A percentile compares a stretch with the other conserved stretches of the same genome.
phyloP scores from a whole-genome alignment of 78 protist genomes.

The Cyanophora paradoxa region DNA sequence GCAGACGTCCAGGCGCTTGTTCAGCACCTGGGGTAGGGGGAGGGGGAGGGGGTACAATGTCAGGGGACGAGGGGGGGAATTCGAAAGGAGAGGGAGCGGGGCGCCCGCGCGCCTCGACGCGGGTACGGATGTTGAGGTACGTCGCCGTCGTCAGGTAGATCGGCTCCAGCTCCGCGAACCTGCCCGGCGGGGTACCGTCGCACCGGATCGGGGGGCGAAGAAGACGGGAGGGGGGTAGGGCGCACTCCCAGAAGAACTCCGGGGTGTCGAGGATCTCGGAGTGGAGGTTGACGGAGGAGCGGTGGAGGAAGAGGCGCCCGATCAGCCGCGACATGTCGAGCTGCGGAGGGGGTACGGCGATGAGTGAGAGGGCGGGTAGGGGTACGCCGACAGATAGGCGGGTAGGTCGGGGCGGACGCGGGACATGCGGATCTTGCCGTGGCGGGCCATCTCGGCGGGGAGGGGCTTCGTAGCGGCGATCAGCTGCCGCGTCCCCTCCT shows the following conservation, averaged over 20 bases:
- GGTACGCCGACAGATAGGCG: too few species aligned
- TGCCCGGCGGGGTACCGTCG: background rate
- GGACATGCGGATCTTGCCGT: background rate
- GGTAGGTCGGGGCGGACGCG: too few species aligned
- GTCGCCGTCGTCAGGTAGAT: background rate
- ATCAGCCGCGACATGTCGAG: background rate
- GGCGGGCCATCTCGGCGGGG: background rate
- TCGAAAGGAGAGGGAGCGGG: too few species aligned
- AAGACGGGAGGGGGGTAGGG: too few species aligned
- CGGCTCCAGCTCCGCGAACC: background rate
- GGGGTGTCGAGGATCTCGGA: constrained; percentile 10
- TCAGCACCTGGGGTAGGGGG: too few species aligned
- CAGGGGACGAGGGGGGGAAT: too few species aligned
- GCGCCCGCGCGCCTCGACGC: too few species aligned
- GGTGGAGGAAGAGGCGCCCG: background rate
- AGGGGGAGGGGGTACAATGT: too few species aligned
- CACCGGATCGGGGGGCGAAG: too few species aligned
- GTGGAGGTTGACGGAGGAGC: constrained; percentile 13
- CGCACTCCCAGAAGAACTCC: background rate
- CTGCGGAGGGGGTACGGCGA: too few species aligned
- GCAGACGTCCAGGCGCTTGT: constrained; percentile 6
- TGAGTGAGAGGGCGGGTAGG: too few species aligned
- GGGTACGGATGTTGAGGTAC: background rate
- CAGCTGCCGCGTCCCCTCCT: background rate
- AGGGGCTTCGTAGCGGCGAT: background rate